Evolutionary conservation across 1,284 basidiomycete species (phyloP).

Genomic region (Calocybe gambosa): DNA sequence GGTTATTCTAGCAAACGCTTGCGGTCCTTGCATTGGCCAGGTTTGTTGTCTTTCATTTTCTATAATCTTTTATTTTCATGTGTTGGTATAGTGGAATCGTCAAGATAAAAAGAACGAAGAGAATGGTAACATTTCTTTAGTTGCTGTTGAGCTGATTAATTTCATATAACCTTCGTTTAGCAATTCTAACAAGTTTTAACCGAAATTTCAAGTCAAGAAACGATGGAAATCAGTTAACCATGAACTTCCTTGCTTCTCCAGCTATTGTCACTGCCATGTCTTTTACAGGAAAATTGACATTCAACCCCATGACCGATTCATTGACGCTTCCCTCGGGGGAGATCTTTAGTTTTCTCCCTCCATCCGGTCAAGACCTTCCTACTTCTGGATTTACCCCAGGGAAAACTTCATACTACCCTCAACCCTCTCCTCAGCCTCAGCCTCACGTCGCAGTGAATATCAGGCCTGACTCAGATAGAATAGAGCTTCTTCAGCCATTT

Average conservation of each 20-base stretch:
- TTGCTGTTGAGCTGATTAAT: background rate
- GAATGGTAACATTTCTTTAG: constrained; percentile 56
- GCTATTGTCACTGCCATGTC: constrained; percentile 97
- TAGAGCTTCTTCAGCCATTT: constrained; percentile 90
- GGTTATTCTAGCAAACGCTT: constrained; percentile 94
- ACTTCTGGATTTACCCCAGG: constrained; percentile 79
- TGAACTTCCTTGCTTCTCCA: constrained; percentile 98
- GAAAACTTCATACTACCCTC: constrained; percentile 76
- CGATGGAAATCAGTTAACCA: constrained; percentile 92
- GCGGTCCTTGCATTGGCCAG: constrained; percentile 98
- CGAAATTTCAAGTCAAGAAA: constrained; percentile 97
- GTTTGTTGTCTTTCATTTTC: constrained; percentile 27
- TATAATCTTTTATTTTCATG: constrained; percentile 2
- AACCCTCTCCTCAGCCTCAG: constrained; percentile 68
- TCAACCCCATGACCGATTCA: constrained; percentile 89
- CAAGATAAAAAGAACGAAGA: constrained; percentile 87
- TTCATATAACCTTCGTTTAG: constrained; percentile 33
- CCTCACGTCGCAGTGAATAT: constrained; percentile 81
- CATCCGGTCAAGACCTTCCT: constrained; percentile 83
- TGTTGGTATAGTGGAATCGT: constrained; percentile 75
- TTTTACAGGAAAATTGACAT: constrained; percentile 91
- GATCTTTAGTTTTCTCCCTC: constrained; percentile 84
- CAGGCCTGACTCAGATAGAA: constrained; percentile 71
- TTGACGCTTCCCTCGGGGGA: constrained; percentile 71
- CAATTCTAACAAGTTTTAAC: constrained; percentile 97